phyloP scores from a whole-genome alignment of 306 rosid species.

The Cucurbita ficifolia region DNA sequence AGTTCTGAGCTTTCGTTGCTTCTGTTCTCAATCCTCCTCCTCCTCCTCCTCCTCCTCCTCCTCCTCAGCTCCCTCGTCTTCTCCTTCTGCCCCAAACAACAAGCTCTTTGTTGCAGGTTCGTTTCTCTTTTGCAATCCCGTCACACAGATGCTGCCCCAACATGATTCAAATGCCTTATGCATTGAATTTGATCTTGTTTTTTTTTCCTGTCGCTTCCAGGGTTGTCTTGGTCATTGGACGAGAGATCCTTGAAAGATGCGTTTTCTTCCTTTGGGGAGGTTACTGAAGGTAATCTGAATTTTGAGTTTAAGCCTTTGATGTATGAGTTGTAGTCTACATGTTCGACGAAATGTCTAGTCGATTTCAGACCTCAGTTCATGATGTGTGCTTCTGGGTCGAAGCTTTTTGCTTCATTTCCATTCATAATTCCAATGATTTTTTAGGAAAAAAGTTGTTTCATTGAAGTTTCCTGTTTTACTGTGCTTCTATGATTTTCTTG shows the following conservation, averaged over 20 bases:
- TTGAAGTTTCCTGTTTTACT: background rate
- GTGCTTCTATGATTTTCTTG: background rate
- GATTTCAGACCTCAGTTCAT: background rate
- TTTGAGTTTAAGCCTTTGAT: background rate
- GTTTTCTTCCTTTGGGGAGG: conserved; percentile 72
- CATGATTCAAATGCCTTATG: background rate
- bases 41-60: conserved; percentile 7
- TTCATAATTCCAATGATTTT: background rate
- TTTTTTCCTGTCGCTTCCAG: conserved; percentile 25
- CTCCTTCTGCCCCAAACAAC: conserved; percentile 22
- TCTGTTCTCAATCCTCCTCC: conserved; percentile 24
- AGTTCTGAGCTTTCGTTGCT: conserved; percentile 16
- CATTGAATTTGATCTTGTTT: background rate
- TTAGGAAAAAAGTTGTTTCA: background rate
- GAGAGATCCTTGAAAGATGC: conserved; percentile 68
- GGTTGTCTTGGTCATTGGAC: conserved; percentile 75
- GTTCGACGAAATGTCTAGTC: conserved; percentile 32
- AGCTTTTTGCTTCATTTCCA: background rate
- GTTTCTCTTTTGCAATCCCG: background rate
- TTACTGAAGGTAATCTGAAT: conserved; percentile 43
- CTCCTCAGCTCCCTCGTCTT: conserved; percentile 11
- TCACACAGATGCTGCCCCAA: background rate
- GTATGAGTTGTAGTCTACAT: background rate
- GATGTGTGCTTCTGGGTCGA: background rate
- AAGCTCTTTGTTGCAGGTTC: conserved; percentile 77